Base-by-base conservation (phyloP, 2,329 filamentous ascomycete species). In the Thyridium curvatum region DNA sequence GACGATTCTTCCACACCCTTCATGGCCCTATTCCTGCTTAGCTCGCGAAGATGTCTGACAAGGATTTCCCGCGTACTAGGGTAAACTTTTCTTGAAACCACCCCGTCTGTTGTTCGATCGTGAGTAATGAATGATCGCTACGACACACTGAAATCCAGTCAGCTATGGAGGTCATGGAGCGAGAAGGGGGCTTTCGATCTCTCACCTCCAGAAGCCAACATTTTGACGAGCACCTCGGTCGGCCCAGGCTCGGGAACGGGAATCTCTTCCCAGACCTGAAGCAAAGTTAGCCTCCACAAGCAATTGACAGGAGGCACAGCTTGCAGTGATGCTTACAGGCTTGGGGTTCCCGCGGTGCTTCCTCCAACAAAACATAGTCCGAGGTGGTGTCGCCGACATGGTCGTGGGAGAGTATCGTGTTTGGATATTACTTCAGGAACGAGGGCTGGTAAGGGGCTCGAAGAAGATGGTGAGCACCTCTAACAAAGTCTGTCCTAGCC, bases 281-380 rank as follows among this genome's bases (percentile, higher is more conserved):
- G n/a, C n/a, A n/a, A n/a, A n/a, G n/a, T n/a, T n/a, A n/a, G n/a
- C n/a, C n/a, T n/a, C n/a, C n/a, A n/a, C n/a, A n/a, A n/a, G n/a
- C n/a, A n/a, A n/a, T n/a, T n/a, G n/a, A n/a, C n/a, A n/a, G n/a
- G n/a, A n/a, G n/a, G n/a, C n/a, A n/a, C n/a, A n/a, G n/a, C n/a
- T n/a, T n/a, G n/a, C n/a, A n/a, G n/a, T n/a, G n/a, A n/a, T 26
- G 10, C 10, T 26, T 42, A 54, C 48, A 13, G 55, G 53, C 13
- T 49, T 44, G 2, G 48, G 49, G 21, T 49, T 53, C 32, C 57
- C 59, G 38, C 44, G 50, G 35, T 61, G 53, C 41, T 60, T 60
- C 30, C 55, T 51, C 60, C 60, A 63, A 1, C 56, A 59, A 34
- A 48, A 45, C 60, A 63, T 62, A 3, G 54, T 55, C 33, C 39